Evolutionary conservation across 1,284 basidiomycete species (phyloP).

Genomic region (Cystobasidium pallidum): DNA sequence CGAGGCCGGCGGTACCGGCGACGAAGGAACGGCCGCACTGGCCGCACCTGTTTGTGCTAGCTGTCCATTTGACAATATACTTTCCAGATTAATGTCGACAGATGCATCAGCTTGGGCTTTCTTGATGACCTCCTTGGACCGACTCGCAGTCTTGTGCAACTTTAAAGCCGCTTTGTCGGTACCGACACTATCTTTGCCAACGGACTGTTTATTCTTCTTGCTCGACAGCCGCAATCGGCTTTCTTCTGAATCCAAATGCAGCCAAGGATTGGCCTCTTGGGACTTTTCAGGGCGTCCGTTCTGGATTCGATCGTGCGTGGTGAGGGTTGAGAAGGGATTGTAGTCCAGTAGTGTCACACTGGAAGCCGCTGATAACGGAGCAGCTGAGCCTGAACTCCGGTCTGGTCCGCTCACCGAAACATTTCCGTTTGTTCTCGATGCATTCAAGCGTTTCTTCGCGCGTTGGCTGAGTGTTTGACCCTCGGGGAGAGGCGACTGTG

Average conservation of each 20-base stretch:
- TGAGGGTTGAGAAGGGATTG: slow-evolving; percentile 26
- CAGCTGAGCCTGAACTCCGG: slow-evolving; percentile 61
- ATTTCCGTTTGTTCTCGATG: slow-evolving; percentile 72
- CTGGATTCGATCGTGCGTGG: slow-evolving; percentile 39
- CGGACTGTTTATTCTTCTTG: slow-evolving; percentile 40
- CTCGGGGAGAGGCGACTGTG: not conserved
- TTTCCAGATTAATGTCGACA: slow-evolving; percentile 69
- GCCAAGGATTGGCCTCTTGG: slow-evolving; percentile 70
- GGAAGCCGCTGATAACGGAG: slow-evolving; percentile 57
- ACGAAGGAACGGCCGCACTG: not conserved
- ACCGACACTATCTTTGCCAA: slow-evolving; percentile 47
- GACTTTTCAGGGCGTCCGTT: slow-evolving; percentile 1
- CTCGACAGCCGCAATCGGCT: slow-evolving; percentile 46
- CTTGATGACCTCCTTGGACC: slow-evolving; percentile 63
- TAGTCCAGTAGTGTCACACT: slow-evolving; percentile 43
- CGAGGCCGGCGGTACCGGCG: slow-evolving; percentile 11
- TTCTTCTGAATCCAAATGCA: slow-evolving; percentile 63
- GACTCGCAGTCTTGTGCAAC: slow-evolving; percentile 68
- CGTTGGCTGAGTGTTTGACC: slow-evolving; percentile 17
- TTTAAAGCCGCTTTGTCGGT: slow-evolving; percentile 52
- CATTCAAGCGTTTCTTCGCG: slow-evolving; percentile 54
- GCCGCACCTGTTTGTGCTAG: not conserved
- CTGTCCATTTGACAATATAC: slow-evolving; percentile 21
- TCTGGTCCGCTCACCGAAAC: slow-evolving; percentile 1
- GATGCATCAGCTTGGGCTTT: slow-evolving; percentile 70